These are phyloP conservation scores for Spiraea crenata DNA, from an alignment of 331 rosid genomes.

Conservation along the genomic window DNA sequence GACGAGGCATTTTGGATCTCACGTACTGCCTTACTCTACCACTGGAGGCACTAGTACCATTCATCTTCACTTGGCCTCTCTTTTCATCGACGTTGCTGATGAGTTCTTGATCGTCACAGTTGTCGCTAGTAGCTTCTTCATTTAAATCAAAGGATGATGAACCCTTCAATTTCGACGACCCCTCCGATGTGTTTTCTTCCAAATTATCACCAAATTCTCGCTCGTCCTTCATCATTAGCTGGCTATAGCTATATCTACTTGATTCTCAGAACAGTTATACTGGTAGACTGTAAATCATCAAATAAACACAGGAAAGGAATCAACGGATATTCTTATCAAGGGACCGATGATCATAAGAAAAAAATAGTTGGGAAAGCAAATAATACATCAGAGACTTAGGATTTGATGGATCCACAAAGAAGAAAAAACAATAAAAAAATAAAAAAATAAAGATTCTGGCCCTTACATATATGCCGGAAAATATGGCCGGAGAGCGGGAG, in stretches of 20 bases:
- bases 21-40: constrained; percentile 62
- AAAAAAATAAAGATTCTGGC: too few relatives aligned
- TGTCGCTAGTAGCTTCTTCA: constrained; percentile 6
- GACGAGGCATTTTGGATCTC: constrained; percentile 78
- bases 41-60: background rate
- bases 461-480: too few relatives aligned
- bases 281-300: too few relatives aligned
- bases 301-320: too few relatives aligned
- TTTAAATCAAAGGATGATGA: constrained; percentile 10
- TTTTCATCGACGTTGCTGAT: background rate
- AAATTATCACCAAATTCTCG: background rate
- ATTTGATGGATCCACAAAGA: background rate
- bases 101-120: background rate
- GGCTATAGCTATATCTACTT: background rate
- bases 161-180: background rate
- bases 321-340: background rate
- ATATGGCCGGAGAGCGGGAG: too few relatives aligned
- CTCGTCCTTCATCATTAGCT: constrained; percentile 9
- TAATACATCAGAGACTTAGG: background rate
- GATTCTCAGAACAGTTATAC: background rate
- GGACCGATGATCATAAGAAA: background rate
- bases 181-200: constrained; percentile 2
- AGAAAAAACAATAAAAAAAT: too few relatives aligned
- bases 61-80: background rate
- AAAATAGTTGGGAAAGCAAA: background rate